Conservation (phyloP, 805 yeast genomes). For the Maudiozyma barnettii region DNA sequence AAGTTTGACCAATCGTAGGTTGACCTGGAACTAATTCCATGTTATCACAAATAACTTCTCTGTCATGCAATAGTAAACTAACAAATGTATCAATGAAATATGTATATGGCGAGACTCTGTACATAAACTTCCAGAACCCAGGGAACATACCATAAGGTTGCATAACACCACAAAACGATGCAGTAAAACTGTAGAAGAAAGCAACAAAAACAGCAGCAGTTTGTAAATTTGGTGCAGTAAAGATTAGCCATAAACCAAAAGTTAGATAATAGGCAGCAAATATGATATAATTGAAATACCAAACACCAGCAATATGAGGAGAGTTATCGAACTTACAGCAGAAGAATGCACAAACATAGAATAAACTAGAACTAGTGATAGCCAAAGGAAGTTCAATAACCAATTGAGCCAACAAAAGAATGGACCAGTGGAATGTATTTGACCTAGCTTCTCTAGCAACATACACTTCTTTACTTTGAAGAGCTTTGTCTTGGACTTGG, state of each 20-base stretch:
- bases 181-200: slow-evolving; percentile 27
- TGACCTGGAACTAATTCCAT: slow-evolving; percentile 41
- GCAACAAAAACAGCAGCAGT: slow-evolving; percentile 57
- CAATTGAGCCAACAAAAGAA: slow-evolving; percentile 44
- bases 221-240: slow-evolving; percentile 58
- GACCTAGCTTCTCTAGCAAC: slow-evolving; percentile 67
- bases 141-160: slow-evolving; percentile 42
- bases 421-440: slow-evolving; percentile 66
- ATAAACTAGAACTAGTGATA: slow-evolving; percentile 38
- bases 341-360: slow-evolving; percentile 44
- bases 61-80: slow-evolving; percentile 39
- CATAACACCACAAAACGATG: slow-evolving; percentile 33
- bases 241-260: slow-evolving; percentile 42
- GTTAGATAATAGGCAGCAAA: slow-evolving; percentile 36
- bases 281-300: slow-evolving; percentile 35
- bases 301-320: slow-evolving; percentile 43
- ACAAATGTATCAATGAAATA: slow-evolving; percentile 48
- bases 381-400: slow-evolving; percentile 56
- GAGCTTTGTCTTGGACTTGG: slow-evolving; percentile 55
- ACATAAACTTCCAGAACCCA: slow-evolving; percentile 68
- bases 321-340: slow-evolving; percentile 36
- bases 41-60: slow-evolving; percentile 39
- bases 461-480: slow-evolving; percentile 49
- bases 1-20: slow-evolving; percentile 53
- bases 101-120: slow-evolving; percentile 54